phyloP scores from a whole-genome alignment of 768 basidiomycete genomes.

The Boletellus ananas region DNA sequence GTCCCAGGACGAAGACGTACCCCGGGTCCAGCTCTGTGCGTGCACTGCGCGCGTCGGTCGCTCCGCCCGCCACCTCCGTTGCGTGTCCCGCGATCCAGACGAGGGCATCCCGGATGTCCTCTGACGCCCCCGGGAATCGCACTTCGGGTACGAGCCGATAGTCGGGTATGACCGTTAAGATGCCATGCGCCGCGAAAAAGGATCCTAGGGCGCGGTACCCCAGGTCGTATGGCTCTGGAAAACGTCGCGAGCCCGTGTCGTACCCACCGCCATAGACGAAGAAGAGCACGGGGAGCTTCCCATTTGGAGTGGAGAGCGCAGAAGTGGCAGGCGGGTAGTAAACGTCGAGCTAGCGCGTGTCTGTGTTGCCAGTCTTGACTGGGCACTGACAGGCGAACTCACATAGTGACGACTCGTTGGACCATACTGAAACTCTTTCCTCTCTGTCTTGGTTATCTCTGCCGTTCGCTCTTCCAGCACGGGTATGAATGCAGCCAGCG shows the following conservation, averaged over 20 bases:
- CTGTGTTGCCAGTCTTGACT: not conserved
- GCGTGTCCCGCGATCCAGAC: slow-evolving; percentile 48
- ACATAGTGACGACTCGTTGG: slow-evolving; percentile 38
- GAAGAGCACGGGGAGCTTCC: slow-evolving; percentile 50
- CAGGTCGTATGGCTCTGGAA: slow-evolving; percentile 46
- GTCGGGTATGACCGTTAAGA: slow-evolving; percentile 64
- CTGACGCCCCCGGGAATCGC: slow-evolving; percentile 50
- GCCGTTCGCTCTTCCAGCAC: slow-evolving; percentile 45
- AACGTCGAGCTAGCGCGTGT: slow-evolving; percentile 50
- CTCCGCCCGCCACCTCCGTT: slow-evolving; percentile 10
- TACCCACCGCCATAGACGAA: slow-evolving; percentile 70
- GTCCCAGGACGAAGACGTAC: slow-evolving; percentile 48
- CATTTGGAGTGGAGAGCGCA: slow-evolving; percentile 19
- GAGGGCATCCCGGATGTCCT: slow-evolving; percentile 60
- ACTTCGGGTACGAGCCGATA: slow-evolving; percentile 60
- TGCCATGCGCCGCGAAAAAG: slow-evolving; percentile 57
- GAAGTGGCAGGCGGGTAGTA: slow-evolving; percentile 49
- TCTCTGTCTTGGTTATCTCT: slow-evolving; percentile 46
- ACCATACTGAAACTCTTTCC: slow-evolving; percentile 62
- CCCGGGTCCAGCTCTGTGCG: slow-evolving; percentile 35
- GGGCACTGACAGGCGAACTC: not conserved
- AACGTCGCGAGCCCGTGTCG: slow-evolving; percentile 44
- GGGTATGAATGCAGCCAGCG: slow-evolving; percentile 46
- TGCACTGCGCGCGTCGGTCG: slow-evolving; percentile 2
- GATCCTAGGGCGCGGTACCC: slow-evolving; percentile 55